Evolutionary conservation across 805 yeast genomes (phyloP).

Genomic region (Ogataea ganodermae): DNA sequence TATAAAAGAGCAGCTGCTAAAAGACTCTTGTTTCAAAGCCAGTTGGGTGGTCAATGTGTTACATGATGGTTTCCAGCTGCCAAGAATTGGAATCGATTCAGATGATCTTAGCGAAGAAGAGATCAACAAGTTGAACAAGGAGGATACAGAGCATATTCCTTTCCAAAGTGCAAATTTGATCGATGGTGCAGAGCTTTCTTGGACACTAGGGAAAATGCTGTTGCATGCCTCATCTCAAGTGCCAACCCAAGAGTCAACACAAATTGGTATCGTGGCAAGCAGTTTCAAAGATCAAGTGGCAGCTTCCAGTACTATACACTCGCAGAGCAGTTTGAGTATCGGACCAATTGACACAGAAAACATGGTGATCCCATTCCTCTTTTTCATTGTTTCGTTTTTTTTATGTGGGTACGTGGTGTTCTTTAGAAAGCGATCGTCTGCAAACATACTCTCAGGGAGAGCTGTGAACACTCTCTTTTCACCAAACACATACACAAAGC

Average conservation of each 20-base stretch:
- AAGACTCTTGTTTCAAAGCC: constrained; percentile 89
- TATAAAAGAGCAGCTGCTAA: constrained; percentile 56
- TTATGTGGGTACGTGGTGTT: constrained; percentile 16
- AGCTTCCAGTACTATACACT: background rate
- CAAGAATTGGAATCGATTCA: constrained; percentile 61
- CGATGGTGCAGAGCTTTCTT: constrained; percentile 83
- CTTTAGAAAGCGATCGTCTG: constrained; percentile 10
- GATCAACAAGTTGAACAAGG: constrained; percentile 28
- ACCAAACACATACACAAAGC: constrained; percentile 4
- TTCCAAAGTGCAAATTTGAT: constrained; percentile 83
- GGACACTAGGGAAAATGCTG: constrained; percentile 92
- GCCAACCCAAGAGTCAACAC: constrained; percentile 23
- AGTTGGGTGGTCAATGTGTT: constrained; percentile 88
- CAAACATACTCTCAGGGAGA: constrained; percentile 2
- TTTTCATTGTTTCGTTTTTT: constrained; percentile 19
- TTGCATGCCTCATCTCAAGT: constrained; percentile 79
- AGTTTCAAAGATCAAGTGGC: constrained; percentile 19
- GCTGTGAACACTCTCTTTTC: constrained; percentile 6
- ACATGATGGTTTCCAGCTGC: constrained; percentile 91
- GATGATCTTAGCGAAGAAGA: constrained; percentile 30
- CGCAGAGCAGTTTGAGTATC: background rate
- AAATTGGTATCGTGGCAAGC: constrained; percentile 45
- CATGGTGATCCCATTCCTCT: constrained; percentile 8
- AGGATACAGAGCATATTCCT: constrained; percentile 46
- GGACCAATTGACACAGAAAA: constrained; percentile 10